Evolutionary conservation across 306 rosid species (phyloP).

Genomic region (Hippophae rhamnoides): DNA sequence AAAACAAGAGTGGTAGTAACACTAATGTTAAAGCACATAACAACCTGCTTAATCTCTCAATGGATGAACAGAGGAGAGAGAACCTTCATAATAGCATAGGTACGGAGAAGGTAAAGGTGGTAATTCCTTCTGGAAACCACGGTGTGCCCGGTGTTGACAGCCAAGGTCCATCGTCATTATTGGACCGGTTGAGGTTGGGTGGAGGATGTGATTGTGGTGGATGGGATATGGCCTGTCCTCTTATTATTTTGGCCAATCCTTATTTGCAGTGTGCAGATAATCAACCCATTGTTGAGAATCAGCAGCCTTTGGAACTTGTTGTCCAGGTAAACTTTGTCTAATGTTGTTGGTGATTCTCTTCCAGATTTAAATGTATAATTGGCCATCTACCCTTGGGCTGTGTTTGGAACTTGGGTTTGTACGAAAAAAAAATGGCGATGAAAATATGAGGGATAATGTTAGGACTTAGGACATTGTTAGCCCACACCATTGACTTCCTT

Average conservation of each 20-base stretch:
- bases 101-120: conserved; percentile 59
- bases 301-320: conserved; percentile 52
- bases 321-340: conserved; percentile 52
- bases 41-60: conserved; percentile 32
- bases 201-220: conserved; percentile 98
- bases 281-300: conserved; percentile 37
- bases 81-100: conserved; percentile 22
- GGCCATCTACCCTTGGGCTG: too few species aligned
- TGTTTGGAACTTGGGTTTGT: too few species aligned
- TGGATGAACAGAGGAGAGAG: conserved; percentile 32
- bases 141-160: conserved; percentile 55
- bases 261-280: conserved; percentile 37
- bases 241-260: conserved; percentile 62
- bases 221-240: conserved; percentile 98
- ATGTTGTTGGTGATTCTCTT: conserved; percentile 14
- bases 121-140: conserved; percentile 74
- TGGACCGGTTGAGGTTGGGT: conserved; percentile 75
- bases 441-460: too few species aligned
- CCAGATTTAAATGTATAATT: conserved; percentile 5
- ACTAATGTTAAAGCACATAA: conserved; percentile 21
- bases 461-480: too few species aligned
- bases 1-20: conserved; percentile 32
- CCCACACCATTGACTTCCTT: too few species aligned
- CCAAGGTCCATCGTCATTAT: conserved; percentile 63
- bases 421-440: too few species aligned